phyloP scores from a whole-genome alignment of 257 asterid species.

The Solanum phureja region DNA sequence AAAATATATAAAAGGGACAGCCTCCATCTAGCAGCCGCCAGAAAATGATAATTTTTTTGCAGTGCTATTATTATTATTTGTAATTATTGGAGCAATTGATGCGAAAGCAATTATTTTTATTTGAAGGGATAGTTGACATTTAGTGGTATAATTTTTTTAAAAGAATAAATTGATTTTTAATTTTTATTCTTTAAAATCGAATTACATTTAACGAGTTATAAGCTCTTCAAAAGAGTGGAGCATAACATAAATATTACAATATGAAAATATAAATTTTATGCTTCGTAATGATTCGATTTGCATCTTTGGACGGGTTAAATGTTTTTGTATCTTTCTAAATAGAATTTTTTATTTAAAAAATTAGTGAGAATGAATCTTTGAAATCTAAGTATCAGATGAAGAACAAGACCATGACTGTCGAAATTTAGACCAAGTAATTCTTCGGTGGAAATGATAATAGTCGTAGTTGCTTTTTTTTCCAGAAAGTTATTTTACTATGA shows the following conservation, averaged over 20 bases:
- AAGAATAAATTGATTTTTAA: too few species aligned
- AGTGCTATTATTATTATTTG: background rate
- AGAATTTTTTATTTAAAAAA: too few species aligned
- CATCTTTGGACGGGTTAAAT: background rate
- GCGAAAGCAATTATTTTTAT: background rate
- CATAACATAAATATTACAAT: too few species aligned
- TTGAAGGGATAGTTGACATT: background rate
- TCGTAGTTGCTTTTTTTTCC: background rate
- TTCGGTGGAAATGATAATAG: background rate
- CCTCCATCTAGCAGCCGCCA: background rate
- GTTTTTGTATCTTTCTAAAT: background rate
- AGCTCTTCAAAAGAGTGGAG: too few species aligned
- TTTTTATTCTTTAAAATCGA: too few species aligned
- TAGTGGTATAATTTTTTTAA: too few species aligned
- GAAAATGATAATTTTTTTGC: background rate
- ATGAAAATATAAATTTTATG: too few species aligned
- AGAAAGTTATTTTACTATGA: too few species aligned
- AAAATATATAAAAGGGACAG: background rate
- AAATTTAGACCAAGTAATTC: background rate
- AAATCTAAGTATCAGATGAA: background rate
- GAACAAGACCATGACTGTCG: background rate
- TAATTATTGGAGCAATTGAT: background rate
- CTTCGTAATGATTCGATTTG: background rate
- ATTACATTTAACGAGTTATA: too few species aligned
- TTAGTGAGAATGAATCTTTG: background rate